Conservation (phyloP, 208 protist species). For the Kentomonas sorsogonicus region DNA sequence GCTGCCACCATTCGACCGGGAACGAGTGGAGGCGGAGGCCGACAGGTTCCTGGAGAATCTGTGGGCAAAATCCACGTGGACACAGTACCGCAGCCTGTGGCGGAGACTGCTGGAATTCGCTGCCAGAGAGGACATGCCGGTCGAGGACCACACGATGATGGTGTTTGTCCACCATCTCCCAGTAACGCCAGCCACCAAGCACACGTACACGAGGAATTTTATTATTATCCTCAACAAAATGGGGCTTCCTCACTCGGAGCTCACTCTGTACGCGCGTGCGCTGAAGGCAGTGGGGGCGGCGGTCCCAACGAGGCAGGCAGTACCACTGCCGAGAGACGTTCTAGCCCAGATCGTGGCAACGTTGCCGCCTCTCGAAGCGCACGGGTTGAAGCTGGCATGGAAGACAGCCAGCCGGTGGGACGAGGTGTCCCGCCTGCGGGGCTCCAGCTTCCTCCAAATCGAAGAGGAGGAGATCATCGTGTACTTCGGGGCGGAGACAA, state of each 20-base stretch:
- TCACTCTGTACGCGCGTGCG: slow-evolving; percentile 7
- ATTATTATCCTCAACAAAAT: slow-evolving; percentile 15
- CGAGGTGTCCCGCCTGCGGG: slow-evolving; percentile 1
- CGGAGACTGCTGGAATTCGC: background rate
- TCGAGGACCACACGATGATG: background rate
- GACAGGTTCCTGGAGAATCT: too few species aligned
- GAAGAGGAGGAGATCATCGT: slow-evolving; percentile 6
- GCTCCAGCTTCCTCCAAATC: background rate
- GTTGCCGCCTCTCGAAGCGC: too few species aligned
- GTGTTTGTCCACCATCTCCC: slow-evolving; percentile 7
- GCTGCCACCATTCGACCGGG: too few species aligned
- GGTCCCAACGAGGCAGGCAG: background rate
- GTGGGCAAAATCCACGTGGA: too few species aligned
- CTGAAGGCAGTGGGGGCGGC: background rate
- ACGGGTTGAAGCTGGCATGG: slow-evolving; percentile 8
- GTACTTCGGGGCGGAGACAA: slow-evolving; percentile 12
- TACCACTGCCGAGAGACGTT: slow-evolving; percentile 2
- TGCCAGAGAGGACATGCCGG: background rate
- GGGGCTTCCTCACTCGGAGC: background rate
- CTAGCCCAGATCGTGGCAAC: background rate
- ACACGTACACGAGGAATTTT: slow-evolving; percentile 13
- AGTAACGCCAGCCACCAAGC: slow-evolving; percentile 2
- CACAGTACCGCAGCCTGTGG: slow-evolving; percentile 12
- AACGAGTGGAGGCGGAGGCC: too few species aligned
- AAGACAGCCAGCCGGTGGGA: slow-evolving; percentile 18